These are phyloP conservation scores for Coriaria nepalensis DNA, from an alignment of 306 rosid species.

Conservation along the genomic window DNA sequence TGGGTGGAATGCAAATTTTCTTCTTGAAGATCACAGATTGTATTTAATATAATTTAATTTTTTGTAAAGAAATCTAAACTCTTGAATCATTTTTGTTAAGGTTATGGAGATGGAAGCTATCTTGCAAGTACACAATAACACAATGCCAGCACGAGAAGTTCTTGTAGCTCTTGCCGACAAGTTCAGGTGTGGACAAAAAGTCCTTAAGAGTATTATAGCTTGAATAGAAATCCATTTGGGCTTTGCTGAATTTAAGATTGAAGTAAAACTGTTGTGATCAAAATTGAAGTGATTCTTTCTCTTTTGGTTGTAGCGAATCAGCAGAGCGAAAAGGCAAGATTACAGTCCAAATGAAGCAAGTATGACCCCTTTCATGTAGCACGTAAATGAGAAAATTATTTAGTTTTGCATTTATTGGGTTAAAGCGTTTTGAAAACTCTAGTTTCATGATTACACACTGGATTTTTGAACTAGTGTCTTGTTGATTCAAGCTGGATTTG, in stretches of 20 bases:
- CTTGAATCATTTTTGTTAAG: conserved; percentile 18
- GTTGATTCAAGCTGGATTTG: not conserved
- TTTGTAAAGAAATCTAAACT: too few relatives aligned
- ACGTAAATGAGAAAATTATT: too few relatives aligned
- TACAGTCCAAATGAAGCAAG: conserved; percentile 91
- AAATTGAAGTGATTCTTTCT: conserved; percentile 10
- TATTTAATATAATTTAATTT: too few relatives aligned
- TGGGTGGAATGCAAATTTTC: not conserved
- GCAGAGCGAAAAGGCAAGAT: conserved; percentile 82
- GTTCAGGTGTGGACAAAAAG: conserved; percentile 52
- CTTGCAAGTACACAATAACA: conserved; percentile 63
- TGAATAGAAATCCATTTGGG: conserved; percentile 10
- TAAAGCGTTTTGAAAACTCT: too few relatives aligned
- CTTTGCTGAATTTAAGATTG: too few relatives aligned
- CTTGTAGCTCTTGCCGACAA: conserved; percentile 69
- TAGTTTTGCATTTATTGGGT: too few relatives aligned
- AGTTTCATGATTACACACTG: not conserved
- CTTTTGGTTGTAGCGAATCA: conserved; percentile 44
- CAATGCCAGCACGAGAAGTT: conserved; percentile 79
- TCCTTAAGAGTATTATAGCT: not conserved
- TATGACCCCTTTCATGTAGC: conserved; percentile 23
- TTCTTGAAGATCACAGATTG: not conserved
- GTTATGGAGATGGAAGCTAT: conserved; percentile 86
- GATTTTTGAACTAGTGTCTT: not conserved
- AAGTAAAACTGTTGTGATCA: too few relatives aligned